Percentiles rank a stretch among this genome's conserved stretches.
Evolutionary conservation across 192 early-diverging fungal genomes (phyloP).

Genomic region (Backusella circina): DNA sequence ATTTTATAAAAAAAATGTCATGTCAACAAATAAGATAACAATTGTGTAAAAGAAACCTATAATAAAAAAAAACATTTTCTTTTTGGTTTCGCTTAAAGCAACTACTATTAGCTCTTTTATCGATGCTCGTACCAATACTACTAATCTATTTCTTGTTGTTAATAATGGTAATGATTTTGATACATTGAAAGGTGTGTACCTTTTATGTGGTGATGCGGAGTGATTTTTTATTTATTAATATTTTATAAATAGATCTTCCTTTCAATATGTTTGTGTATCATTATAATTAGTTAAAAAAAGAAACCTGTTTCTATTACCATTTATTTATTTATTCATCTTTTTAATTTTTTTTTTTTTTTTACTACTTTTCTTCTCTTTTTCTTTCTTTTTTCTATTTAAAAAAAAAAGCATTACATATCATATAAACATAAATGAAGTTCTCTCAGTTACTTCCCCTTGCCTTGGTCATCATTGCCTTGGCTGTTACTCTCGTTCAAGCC

Average conservation of each 20-base stretch:
- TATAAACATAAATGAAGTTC: slow-evolving; percentile 27
- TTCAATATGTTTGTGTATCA: slow-evolving; percentile 6
- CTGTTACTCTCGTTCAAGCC: slow-evolving; percentile 19
- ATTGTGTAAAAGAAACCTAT: neutral
- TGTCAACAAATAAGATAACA: slow-evolving; percentile 42
- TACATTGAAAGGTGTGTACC: neutral
- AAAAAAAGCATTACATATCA: neutral
- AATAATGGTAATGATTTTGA: neutral
- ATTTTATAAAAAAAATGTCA: slow-evolving; percentile 62
- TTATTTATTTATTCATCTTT: neutral
- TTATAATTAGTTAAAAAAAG: slow-evolving; percentile 6
- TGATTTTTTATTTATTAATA: slow-evolving; percentile 1
- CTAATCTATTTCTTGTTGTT: neutral
- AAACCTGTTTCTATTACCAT: neutral
- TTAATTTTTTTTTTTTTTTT: slow-evolving; percentile 3
- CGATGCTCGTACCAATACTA: neutral
- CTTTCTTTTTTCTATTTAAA: neutral
- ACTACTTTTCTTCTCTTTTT: slow-evolving; percentile 1
- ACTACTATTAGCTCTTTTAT: neutral
- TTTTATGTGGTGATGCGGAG: neutral
- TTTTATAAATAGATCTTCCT: slow-evolving; percentile 5
- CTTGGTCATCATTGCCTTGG: neutral
- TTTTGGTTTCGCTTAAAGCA: neutral
- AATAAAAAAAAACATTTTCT: neutral
- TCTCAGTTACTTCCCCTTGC: slow-evolving; percentile 16